Evolutionary conservation across 2,329 filamentous ascomycete species (phyloP).

Genomic region (Aspergillus jensenii): DNA sequence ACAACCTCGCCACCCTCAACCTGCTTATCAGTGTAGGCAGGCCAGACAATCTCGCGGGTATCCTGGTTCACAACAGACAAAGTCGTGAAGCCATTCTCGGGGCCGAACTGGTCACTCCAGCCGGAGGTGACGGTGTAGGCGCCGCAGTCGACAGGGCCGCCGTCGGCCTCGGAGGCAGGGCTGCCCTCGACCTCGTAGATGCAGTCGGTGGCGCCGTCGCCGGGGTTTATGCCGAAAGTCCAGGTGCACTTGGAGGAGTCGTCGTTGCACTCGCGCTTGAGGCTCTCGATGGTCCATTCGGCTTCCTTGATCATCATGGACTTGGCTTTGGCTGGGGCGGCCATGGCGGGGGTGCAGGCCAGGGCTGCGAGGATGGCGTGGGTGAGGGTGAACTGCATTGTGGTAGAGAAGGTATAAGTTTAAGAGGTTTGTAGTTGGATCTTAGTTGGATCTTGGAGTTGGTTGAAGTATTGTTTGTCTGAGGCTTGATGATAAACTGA

Average conservation of each 20-base stretch:
- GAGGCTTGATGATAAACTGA: no score
- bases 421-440: no score
- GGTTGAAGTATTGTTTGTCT: no score
- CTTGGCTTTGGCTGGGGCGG: neutral
- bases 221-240: constrained; percentile 1
- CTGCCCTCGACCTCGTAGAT: neutral
- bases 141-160: neutral
- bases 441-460: no score
- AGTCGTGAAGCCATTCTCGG: neutral
- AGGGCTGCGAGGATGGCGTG: constrained; percentile 1
- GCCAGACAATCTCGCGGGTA: neutral
- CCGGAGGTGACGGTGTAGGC: constrained; percentile 1
- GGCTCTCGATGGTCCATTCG: neutral
- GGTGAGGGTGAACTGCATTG: neutral
- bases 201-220: neutral
- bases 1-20: neutral
- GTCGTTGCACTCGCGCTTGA: constrained; percentile 4
- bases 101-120: constrained; percentile 5
- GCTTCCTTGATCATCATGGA: constrained; percentile 1
- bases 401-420: neutral
- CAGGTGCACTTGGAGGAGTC: constrained; percentile 3
- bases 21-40: constrained; percentile 1
- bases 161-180: neutral
- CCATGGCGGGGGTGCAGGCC: neutral
- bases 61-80: neutral